These are phyloP conservation scores for Nicotiana attenuata DNA, from an alignment of 257 asterid species.

Conservation along the genomic window DNA sequence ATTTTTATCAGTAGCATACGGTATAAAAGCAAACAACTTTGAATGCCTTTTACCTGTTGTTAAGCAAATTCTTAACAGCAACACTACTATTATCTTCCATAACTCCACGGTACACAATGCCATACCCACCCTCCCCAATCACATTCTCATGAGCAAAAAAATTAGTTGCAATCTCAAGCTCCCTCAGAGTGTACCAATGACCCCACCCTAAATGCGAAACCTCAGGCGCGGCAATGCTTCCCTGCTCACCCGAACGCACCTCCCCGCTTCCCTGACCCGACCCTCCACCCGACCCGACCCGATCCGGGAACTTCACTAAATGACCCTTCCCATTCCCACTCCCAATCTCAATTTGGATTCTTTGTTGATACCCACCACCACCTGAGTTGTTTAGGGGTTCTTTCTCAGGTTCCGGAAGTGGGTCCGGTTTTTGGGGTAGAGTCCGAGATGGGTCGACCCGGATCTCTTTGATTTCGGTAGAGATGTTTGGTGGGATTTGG, in stretches of 20 bases:
- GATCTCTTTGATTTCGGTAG: conserved; percentile 19
- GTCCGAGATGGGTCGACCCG: conserved; percentile 8
- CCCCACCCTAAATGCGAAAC: conserved; percentile 38
- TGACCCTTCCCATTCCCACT: conserved; percentile 3
- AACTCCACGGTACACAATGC: conserved; percentile 26
- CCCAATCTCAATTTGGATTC: conserved; percentile 17
- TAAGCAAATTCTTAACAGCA: conserved; percentile 35
- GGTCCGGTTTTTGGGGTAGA: conserved; percentile 5
- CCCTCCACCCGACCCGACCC: conserved; percentile 1
- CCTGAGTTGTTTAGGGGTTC: conserved; percentile 7
- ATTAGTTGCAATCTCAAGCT: conserved; percentile 29
- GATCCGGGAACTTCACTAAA: conserved; percentile 1
- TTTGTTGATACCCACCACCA: not conserved
- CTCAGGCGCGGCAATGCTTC: conserved; percentile 14
- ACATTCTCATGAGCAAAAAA: conserved; percentile 24
- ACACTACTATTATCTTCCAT: conserved; percentile 15
- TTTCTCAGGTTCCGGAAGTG: conserved; percentile 7
- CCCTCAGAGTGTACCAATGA: conserved; percentile 30
- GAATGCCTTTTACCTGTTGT: conserved; percentile 5
- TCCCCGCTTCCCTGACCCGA: conserved; percentile 6
- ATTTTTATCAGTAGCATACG: not conserved
- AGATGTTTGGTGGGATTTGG: not conserved
- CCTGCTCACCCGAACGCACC: conserved; percentile 12
- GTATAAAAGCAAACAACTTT: not conserved
- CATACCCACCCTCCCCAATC: conserved; percentile 35